phyloP scores from a whole-genome alignment of 2,329 filamentous ascomycete species.

The Coniochaeta hoffmannii region DNA sequence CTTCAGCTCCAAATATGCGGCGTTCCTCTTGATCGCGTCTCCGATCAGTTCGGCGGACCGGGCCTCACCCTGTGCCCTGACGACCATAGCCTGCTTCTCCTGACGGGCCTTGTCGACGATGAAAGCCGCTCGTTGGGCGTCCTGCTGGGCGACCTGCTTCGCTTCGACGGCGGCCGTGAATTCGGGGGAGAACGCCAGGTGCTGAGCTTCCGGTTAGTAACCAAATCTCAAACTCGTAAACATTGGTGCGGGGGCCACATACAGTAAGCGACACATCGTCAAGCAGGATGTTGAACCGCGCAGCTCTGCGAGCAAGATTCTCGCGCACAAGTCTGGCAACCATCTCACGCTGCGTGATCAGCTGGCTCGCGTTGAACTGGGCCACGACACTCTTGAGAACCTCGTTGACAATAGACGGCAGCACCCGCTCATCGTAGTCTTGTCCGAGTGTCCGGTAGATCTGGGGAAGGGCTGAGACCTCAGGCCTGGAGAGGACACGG shows the following conservation, averaged over 20 bases:
- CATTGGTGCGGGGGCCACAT: constrained; percentile 24
- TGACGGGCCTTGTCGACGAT: constrained; percentile 97
- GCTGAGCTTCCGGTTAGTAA: constrained; percentile 33
- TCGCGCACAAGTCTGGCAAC: constrained; percentile 87
- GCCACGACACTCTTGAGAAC: constrained; percentile 97
- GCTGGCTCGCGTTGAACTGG: constrained; percentile 96
- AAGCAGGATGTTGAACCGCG: constrained; percentile 93
- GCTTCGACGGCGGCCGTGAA: constrained; percentile 68
- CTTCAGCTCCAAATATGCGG: constrained; percentile 92
- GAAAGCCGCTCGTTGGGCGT: constrained; percentile 94
- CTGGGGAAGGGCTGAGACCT: constrained; percentile 82
- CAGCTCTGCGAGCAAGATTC: constrained; percentile 83
- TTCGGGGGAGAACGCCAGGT: constrained; percentile 66
- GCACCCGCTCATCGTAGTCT: constrained; percentile 94
- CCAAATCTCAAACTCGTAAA: neutral
- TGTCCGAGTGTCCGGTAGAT: constrained; percentile 94
- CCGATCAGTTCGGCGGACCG: constrained; percentile 96
- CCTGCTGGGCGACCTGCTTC: constrained; percentile 76
- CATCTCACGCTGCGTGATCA: constrained; percentile 98
- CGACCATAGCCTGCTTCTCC: constrained; percentile 98
- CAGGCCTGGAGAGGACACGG: constrained; percentile 90
- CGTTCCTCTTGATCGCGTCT: constrained; percentile 99
- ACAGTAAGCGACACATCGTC: constrained; percentile 97
- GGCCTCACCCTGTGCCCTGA: constrained; percentile 97
- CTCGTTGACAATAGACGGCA: constrained; percentile 97